Evolutionary conservation across 768 basidiomycete species (phyloP), one percentile per base, ranked within the genome.

Genomic region (Trametes coccinea): DNA sequence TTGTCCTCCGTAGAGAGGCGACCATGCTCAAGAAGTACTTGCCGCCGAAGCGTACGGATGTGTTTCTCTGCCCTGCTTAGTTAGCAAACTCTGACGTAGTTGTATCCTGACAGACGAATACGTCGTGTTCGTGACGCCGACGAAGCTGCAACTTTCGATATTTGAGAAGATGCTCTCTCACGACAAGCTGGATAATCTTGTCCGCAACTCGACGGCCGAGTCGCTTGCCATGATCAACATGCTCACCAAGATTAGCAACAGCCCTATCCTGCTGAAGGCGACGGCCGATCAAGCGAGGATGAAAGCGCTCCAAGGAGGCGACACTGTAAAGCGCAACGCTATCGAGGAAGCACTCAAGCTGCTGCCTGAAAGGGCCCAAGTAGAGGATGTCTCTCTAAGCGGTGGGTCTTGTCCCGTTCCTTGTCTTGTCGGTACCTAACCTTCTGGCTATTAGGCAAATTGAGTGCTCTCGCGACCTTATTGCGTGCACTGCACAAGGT

Each of bases 111-210:
- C 29, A 98, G 96, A 92, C 70, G 97, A 99, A 85, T 98, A 96
- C 71, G 90, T 96, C n/a, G 87, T 98, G n/a, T 98, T 98, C 72
- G 81, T 97, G 33, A 87, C 87, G 5, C 96, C 97, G 0, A 95
- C 94, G 0, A 51, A 75, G n/a, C 76, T 97, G 16, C 96, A 99
- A 67, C 73, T 92, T 5, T 78, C 83, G 11, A 88, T 98, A 68
- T 93, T 95, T 68, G 76, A 79, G 9, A 85, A 81, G 45, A 86
- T 98, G 10, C 82, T 99, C 6, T 80, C 85, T 31, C 86, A 88
- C 0, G 84, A 87, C 53, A 84, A 84, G 60, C 73, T 95, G 30
- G 84, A 88, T 61, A 80, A 82, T 51, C 76, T 95, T 5, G 82
- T 89, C 30, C 81, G 87, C 65, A 84, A 86, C 52, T 85, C 85